Conservation (phyloP, 1,139 yeast genomes). For the Yamadazyma friedrichii region DNA sequence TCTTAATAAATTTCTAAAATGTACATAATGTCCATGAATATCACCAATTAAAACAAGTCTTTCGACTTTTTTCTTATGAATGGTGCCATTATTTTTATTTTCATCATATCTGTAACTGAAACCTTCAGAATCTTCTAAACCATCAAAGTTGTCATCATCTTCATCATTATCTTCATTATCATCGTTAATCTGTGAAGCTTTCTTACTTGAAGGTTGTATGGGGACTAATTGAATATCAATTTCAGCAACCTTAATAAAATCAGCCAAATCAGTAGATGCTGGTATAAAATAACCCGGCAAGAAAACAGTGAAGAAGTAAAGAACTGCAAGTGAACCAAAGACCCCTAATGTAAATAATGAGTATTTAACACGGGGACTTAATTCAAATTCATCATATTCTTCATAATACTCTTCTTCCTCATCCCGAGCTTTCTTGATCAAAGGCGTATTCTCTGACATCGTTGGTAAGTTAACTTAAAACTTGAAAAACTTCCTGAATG, state of each 20-base stretch:
- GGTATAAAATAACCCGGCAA: constrained; percentile 40
- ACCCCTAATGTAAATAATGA: constrained; percentile 16
- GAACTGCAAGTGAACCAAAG: constrained; percentile 16
- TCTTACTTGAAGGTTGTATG: constrained; percentile 11
- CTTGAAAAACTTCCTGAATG: neutral
- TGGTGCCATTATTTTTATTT: constrained; percentile 1
- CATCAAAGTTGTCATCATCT: constrained; percentile 1
- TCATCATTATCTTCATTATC: constrained; percentile 3
- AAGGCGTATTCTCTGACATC: constrained; percentile 18
- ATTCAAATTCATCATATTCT: constrained; percentile 18
- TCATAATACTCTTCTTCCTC: constrained; percentile 15
- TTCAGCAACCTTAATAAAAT: constrained; percentile 26
- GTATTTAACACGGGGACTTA: constrained; percentile 19
- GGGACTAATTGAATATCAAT: constrained; percentile 27
- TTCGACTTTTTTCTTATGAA: constrained; percentile 18
- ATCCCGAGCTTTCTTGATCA: constrained; percentile 8
- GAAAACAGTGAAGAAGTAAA: constrained; percentile 33
- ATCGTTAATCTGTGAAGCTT: neutral
- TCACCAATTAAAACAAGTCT: constrained; percentile 79
- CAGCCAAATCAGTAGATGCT: constrained; percentile 24
- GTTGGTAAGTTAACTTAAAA: neutral
- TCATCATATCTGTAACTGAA: constrained; percentile 4
- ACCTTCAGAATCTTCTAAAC: neutral
- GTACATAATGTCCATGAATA: constrained; percentile 74
- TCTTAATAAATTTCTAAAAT: constrained; percentile 51